Evolutionary conservation across 208 protist species (phyloP).

Genomic region (Strigomonas galati): DNA sequence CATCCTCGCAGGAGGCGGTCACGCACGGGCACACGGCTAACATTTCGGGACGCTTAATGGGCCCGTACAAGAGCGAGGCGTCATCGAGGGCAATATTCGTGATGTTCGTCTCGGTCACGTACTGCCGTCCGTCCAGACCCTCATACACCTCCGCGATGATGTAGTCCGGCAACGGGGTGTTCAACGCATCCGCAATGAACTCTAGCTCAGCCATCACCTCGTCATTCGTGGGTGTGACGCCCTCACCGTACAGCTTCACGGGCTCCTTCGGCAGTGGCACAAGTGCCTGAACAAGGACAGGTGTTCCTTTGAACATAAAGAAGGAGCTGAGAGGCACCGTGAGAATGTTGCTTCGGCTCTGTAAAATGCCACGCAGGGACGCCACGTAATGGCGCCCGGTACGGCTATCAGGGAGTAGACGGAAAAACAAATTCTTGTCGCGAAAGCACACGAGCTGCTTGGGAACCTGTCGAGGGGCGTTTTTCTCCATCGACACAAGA

Average conservation of each 20-base stretch:
- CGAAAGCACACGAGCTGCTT: constrained; percentile 44
- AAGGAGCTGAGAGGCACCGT: constrained; percentile 55
- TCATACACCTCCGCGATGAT: constrained; percentile 36
- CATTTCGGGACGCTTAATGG: constrained; percentile 49
- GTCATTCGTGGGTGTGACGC: constrained; percentile 17
- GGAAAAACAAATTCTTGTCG: constrained; percentile 62
- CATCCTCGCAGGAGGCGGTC: constrained; percentile 37
- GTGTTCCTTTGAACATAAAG: constrained; percentile 47
- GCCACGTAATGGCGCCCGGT: constrained; percentile 45
- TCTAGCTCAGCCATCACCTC: constrained; percentile 42
- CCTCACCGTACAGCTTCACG: constrained; percentile 29
- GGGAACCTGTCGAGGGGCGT: constrained; percentile 28
- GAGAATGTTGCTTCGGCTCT: constrained; percentile 34
- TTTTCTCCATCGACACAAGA: constrained; percentile 32
- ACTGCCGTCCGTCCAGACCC: constrained; percentile 40
- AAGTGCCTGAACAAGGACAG: constrained; percentile 52
- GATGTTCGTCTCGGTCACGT: constrained; percentile 39
- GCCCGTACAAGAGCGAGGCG: constrained; percentile 20
- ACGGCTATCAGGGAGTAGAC: constrained; percentile 38
- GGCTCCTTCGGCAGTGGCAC: constrained; percentile 30
- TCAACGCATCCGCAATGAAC: constrained; percentile 40
- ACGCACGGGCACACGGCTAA: constrained; percentile 26
- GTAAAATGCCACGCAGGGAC: constrained; percentile 44
- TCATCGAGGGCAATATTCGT: constrained; percentile 23
- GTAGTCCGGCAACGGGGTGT: constrained; percentile 33